Base-by-base conservation (phyloP, 2,329 filamentous ascomycete genomes). In the Fusarium austroafricanum region DNA sequence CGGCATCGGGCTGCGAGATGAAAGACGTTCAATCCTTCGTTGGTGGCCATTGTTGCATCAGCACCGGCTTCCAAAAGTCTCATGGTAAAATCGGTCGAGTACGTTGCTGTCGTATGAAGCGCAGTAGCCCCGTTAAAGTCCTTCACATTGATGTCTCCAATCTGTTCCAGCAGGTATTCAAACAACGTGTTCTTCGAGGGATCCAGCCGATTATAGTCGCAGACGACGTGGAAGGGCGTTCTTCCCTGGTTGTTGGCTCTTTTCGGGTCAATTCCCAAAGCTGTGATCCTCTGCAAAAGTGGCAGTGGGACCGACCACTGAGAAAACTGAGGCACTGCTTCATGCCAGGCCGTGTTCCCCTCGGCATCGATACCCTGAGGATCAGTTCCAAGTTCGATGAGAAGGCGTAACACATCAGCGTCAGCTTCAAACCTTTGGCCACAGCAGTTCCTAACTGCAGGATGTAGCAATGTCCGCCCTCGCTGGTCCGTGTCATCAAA, bases 1-100 rank as follows among this genome's bases (percentile, higher is more conserved):
- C 78, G 66, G 6, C 68, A 61, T 14, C 75, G 73, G 6, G 78
- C 73, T 2, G 81, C 79, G 18, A 84, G 52, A 45, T 84, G 82
- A 5, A 84, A 72, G 7, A 77, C 70, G 6, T 76, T 82, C 43
- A 78, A 67, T 0, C 77, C 78, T 9, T 80, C 75, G 6, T 73
- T 14, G 0, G 79, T 81, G 1, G 47, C 23, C 2, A 68, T 60
- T 1, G 49, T 61, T 1, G 77, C 69, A 71, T 83, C 72, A 0
- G 80, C 80, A 6, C 81, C 79, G 6, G 74, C 73, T 5, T 74
- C 71, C 2, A 84, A 69, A 11, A 83, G 71, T 10, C 57, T 58
- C 18, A 66, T 70, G 2, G 77, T 57, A 7, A 61, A 38, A 1
- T 40, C 17, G 37, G 74, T 69, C 1, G 73, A 77, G 2, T 61